Evolutionary conservation across 192 early-diverging fungal species (phyloP), one percentile per base, ranked within the genome.

Genomic region (Entomortierella parvispora): DNA sequence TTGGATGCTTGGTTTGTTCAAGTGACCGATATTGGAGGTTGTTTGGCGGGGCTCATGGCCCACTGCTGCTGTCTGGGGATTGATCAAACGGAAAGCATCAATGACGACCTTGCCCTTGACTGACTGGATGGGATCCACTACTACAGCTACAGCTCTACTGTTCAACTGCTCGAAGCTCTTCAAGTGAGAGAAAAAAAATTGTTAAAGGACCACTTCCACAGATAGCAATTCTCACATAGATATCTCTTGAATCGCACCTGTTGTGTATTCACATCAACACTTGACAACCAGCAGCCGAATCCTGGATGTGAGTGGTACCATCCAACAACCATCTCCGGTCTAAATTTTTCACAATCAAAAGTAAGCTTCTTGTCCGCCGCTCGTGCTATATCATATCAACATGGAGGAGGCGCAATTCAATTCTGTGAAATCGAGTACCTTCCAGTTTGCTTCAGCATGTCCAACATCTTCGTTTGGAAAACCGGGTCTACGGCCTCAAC

Each of bases 271-370:
- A 99, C 93, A 85, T 99, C 98, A 10, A 98, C 97, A 72, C 95
- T 97, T 20, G 97, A 99, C 29, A 99, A 87, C 98, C 98, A 99
- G 88, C 98, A 99, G 46, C 98, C 98, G 66, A 99, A 99, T 52
- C 98, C 98, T 33, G 98, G 98, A 85, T 99, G 98, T 64, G 98
- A 99, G 84, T 99, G 98, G 81, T 99, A 99, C 98, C 98, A 99
- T n/a, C 98, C 98, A 26, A 99, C 98, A 17, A 99, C 98, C 85
- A 95, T 96, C 83, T 99, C 97, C 22, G 93, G 93, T 81, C 95
- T 95, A 80, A 25, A 63, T 9, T 40, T 9, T 12, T 48, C 12
- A 10, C 46, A 17, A 62, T 10, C 14, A 45, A 43, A 31, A 69
- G 32, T 14, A 55, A 48, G 44, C 11, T 50, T 29, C 7, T 22